phyloP scores from a whole-genome alignment of 352 stramenopile genomes.

The Pythium chondricola region DNA sequence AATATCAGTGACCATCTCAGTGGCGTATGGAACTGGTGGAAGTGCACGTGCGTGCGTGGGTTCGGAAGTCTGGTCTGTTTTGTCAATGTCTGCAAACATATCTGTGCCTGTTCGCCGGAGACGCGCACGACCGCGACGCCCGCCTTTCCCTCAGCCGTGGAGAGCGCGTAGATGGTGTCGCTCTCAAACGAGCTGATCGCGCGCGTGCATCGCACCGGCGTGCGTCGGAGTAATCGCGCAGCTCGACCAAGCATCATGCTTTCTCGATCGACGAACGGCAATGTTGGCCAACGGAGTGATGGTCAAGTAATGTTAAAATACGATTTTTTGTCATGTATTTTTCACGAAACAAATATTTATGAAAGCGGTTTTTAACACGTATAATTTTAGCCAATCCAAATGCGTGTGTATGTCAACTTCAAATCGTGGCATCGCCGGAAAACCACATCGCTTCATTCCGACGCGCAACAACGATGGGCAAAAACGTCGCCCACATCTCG shows the following conservation, averaged over 20 bases:
- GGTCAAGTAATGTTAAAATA: no score
- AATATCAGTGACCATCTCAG: neutral
- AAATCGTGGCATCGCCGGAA: no score
- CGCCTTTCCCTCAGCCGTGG: constrained; percentile 74
- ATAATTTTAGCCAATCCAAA: constrained; percentile 9
- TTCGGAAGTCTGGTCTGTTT: constrained; percentile 29
- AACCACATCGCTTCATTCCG: neutral
- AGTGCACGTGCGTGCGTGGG: constrained; percentile 45
- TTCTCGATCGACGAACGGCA: neutral
- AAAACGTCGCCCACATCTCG: constrained; percentile 9
- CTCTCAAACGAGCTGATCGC: constrained; percentile 26
- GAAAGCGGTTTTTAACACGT: constrained; percentile 2
- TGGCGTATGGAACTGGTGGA: neutral
- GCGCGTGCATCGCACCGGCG: neutral
- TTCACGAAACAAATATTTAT: no score
- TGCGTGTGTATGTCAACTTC: neutral
- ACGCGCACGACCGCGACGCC: constrained; percentile 88
- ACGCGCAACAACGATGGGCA: constrained; percentile 23
- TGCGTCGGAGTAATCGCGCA: neutral
- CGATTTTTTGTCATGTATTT: no score
- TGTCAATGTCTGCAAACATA: constrained; percentile 58
- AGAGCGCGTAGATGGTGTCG: constrained; percentile 92
- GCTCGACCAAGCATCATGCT: no score
- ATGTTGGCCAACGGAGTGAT: no score
- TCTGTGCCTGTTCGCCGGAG: constrained; percentile 65